Conservation (phyloP, 352 stramenopile species). For the Globisporangium canariense region DNA sequence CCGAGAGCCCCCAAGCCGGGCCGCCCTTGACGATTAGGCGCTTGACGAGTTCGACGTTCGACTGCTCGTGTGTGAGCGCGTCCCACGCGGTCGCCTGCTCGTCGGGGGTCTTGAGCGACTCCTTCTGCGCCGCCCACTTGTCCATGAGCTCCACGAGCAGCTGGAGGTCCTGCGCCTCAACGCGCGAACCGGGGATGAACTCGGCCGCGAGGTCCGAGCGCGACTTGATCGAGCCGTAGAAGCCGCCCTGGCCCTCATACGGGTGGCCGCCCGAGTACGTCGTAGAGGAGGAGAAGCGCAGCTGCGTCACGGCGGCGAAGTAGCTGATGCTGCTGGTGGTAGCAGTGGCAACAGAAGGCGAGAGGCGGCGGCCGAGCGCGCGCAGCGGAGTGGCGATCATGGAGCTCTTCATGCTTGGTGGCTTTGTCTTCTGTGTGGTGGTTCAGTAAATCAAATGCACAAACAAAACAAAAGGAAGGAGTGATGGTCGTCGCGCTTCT, state of each 20-base stretch:
- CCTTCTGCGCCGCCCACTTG: constrained; percentile 41
- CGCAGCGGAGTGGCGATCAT: background rate
- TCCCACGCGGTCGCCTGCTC: constrained; percentile 40
- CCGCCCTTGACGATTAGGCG: constrained; percentile 68
- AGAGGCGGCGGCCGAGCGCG: background rate
- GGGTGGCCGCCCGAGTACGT: constrained; percentile 89
- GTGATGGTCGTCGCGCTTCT: background rate
- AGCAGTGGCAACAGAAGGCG: background rate
- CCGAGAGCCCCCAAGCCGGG: constrained; percentile 73
- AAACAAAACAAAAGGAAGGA: background rate
- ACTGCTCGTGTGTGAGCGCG: constrained; percentile 36
- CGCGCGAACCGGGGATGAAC: constrained; percentile 62
- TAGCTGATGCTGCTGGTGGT: background rate
- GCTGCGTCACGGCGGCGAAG: background rate
- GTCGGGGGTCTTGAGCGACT: constrained; percentile 28
- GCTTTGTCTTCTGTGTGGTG: background rate
- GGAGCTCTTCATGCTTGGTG: constrained; percentile 1
- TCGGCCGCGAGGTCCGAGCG: constrained; percentile 62
- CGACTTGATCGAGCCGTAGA: constrained; percentile 86
- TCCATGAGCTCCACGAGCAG: constrained; percentile 62
- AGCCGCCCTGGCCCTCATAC: constrained; percentile 86
- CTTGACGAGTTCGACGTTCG: constrained; percentile 45
- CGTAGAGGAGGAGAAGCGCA: constrained; percentile 30
- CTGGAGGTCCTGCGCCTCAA: constrained; percentile 56
- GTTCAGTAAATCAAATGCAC: background rate